Conservation (phyloP, 768 basidiomycete genomes). For the Suillus spraguei region DNA sequence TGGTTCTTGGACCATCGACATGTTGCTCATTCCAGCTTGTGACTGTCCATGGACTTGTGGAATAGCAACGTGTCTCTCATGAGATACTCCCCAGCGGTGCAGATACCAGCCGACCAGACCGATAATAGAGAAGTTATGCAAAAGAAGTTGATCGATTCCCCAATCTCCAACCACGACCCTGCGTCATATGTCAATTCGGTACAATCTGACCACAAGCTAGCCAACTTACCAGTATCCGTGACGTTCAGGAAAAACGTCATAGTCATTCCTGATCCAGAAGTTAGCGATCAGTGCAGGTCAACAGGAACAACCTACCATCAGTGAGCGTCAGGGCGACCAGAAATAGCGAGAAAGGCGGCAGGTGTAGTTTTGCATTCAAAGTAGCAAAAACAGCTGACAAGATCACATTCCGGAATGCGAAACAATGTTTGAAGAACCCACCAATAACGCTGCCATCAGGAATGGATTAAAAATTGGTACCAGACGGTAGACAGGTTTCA, state of each 20-base stretch:
- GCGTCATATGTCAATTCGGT: constrained; percentile 15
- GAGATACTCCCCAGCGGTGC: constrained; percentile 69
- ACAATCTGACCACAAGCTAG: not conserved
- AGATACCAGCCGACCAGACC: constrained; percentile 79
- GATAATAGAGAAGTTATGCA: no score
- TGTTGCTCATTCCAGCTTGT: constrained; percentile 20
- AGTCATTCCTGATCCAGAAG: constrained; percentile 64
- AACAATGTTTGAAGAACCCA: constrained; percentile 29
- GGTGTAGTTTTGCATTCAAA: constrained; percentile 63
- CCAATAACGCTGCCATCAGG: constrained; percentile 74
- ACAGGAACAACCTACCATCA: constrained; percentile 49
- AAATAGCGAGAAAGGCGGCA: constrained; percentile 83
- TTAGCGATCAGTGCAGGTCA: constrained; percentile 17
- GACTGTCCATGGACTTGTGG: constrained; percentile 18
- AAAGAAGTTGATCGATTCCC: constrained; percentile 87
- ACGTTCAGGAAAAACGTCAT: constrained; percentile 84
- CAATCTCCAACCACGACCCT: constrained; percentile 91
- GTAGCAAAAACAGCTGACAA: constrained; percentile 69
- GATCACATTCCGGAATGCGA: constrained; percentile 47
- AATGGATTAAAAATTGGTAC: constrained; percentile 87
- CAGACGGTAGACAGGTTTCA: constrained; percentile 85
- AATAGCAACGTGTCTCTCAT: constrained; percentile 46
- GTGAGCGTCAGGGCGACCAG: constrained; percentile 75
- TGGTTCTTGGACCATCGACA: not conserved
- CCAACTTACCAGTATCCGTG: constrained; percentile 64